Evolutionary conservation across 2,329 filamentous ascomycete species (phyloP), one percentile per base, ranked within the genome.

Genomic region (Ophidiomyces ophidiicola): DNA sequence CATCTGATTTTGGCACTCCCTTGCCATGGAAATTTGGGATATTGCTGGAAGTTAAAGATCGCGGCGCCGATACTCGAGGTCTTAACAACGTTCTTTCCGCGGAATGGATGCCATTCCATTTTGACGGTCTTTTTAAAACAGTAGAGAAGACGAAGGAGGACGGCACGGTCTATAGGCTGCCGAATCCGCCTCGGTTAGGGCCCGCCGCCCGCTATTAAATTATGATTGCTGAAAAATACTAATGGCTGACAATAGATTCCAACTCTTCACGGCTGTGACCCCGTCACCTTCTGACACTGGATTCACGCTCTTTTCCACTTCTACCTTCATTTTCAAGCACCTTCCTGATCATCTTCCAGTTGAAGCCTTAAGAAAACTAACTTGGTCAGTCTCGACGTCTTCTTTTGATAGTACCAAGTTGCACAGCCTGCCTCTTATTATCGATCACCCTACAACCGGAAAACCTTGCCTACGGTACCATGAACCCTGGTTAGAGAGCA

Each of bases 61-160:
- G 32, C 7, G 32, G 32, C 7, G 32, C 32, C 17, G 32, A 34
- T 18, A 34, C 32, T 14, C 32, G 32, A 6, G 32, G 32, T 3
- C 19, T 34, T 15, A 34, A 34, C 32, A 34, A 34, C 19, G 32
- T 34, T 24, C n/a, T 34, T 8, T 34, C 32, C 12, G 32, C 32
- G 6, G 32, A 34, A 34, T 34, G 32, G 32, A 34, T 34, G 32
- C 32, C 32, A 34, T 34, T 34, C 32, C 32, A 34, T 24, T 34
- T 34, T 24, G 32, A 34, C 10, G 32, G 32, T 11, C 32, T 34
- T 15, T 34, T 34, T 21, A 34, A 34, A 14, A 34, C 32, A 3
- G 14, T 18, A 24, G 32, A 34, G 6, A 15, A 23, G 20, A 34
- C 20, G 6, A 34, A 34, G 14, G 32, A 34, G 21, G 32, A 34